Evolutionary conservation across 805 yeast species (phyloP).

Genomic region (Suhomyces sp.): DNA sequence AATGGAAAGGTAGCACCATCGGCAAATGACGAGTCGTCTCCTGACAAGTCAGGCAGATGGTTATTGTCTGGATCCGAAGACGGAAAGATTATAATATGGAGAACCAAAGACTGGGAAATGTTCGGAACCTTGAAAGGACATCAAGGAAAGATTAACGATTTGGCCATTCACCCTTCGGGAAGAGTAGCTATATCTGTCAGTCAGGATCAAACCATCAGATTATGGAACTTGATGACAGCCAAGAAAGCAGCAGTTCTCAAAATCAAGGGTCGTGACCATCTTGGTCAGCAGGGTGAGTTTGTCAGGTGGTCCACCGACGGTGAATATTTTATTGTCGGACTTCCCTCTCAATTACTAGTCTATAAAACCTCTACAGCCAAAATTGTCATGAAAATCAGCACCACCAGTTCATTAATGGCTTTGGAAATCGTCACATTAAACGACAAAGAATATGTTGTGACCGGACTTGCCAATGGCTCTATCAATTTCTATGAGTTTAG

Average conservation of each 20-base stretch:
- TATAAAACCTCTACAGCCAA: conserved; percentile 64
- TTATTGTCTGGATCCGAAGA: conserved; percentile 87
- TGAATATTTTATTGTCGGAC: conserved; percentile 72
- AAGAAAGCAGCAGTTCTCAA: conserved; percentile 86
- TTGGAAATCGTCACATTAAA: conserved; percentile 49
- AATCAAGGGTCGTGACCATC: conserved; percentile 62
- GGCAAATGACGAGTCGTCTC: conserved; percentile 5
- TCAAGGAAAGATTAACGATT: conserved; percentile 73
- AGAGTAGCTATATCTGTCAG: conserved; percentile 88
- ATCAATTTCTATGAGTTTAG: conserved; percentile 54
- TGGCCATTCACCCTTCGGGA: conserved; percentile 88
- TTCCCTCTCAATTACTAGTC: conserved; percentile 59
- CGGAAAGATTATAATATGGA: conserved; percentile 86
- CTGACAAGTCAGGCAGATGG: conserved; percentile 73
- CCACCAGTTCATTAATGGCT: conserved; percentile 63
- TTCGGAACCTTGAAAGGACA: conserved; percentile 90
- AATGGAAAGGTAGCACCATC: conserved; percentile 11
- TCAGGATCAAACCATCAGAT: conserved; percentile 73
- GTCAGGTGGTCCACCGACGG: conserved; percentile 71
- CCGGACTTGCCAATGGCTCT: conserved; percentile 71
- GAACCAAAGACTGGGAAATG: conserved; percentile 95
- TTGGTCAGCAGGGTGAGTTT: conserved; percentile 60
- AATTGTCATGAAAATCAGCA: conserved; percentile 50
- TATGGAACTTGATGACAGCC: conserved; percentile 97
- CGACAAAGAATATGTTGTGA: conserved; percentile 54